Conservation (phyloP, 2,329 filamentous ascomycete genomes). For the Ophiocordyceps camponoti-floridani region DNA sequence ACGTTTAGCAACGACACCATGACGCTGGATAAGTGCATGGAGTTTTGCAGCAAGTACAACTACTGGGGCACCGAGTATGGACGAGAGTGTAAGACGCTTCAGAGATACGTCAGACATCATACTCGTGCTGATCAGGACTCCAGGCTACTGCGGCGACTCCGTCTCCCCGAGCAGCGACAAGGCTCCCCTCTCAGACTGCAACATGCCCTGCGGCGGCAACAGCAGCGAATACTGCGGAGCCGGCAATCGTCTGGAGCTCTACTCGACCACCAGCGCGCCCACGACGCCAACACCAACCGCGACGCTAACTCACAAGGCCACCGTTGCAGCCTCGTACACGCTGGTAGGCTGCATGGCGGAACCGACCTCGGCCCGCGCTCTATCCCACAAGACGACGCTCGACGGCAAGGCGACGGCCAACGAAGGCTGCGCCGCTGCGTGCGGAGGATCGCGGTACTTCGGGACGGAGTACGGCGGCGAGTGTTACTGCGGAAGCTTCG, state of each 20-base stretch:
- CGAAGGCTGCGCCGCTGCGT: conserved; percentile 15
- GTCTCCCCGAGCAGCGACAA: conserved; percentile 12
- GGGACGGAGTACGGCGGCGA: conserved; percentile 20
- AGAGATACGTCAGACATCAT: not conserved
- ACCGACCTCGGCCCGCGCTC: conserved; percentile 15
- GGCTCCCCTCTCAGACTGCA: conserved; percentile 15
- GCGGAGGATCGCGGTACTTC: conserved; percentile 20
- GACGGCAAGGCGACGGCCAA: conserved; percentile 13
- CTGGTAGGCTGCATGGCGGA: conserved; percentile 24
- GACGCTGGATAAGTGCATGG: conserved; percentile 29
- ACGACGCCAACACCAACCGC: conserved; percentile 11
- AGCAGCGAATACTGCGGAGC: conserved; percentile 22
- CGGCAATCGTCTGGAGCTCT: conserved; percentile 23
- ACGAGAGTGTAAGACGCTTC: conserved; percentile 22
- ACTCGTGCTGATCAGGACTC: not conserved
- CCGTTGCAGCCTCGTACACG: conserved; percentile 9
- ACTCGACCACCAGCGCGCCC: conserved; percentile 19
- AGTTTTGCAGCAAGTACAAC: conserved; percentile 24
- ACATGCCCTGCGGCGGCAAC: conserved; percentile 23
- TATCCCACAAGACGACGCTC: conserved; percentile 10
- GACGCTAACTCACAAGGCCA: conserved; percentile 7
- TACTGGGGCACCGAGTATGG: conserved; percentile 35
- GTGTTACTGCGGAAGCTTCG: conserved; percentile 19
- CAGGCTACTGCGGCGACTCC: conserved; percentile 29
- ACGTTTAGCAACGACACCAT: conserved; percentile 26